phyloP scores from a whole-genome alignment of 176 grass and related monocot species.

The Thalia dealbata region DNA sequence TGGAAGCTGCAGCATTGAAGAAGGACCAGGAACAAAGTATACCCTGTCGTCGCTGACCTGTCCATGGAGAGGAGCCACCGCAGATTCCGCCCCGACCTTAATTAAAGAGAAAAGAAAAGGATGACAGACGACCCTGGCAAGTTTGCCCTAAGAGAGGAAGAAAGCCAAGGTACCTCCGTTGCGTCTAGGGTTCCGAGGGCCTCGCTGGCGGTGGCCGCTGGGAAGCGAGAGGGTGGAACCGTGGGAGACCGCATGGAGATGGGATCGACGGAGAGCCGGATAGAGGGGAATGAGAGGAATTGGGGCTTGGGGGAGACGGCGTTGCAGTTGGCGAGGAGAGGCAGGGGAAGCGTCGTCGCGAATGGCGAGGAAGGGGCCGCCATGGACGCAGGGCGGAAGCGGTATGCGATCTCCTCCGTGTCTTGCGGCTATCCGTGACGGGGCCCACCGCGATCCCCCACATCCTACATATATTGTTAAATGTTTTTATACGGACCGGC shows the following conservation, averaged over 20 bases:
- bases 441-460: too few relatives aligned
- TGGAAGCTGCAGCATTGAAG: not conserved
- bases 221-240: conserved; percentile 1
- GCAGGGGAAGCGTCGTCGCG: conserved; percentile 8
- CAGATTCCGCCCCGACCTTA: not conserved
- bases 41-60: not conserved
- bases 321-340: conserved; percentile 7
- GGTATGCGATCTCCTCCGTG: not conserved
- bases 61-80: not conserved
- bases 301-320: conserved; percentile 1
- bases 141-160: not conserved
- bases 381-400: not conserved
- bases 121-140: not conserved
- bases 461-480: too few relatives aligned
- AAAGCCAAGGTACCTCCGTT: conserved; percentile 6
- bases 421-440: not conserved
- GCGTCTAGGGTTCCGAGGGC: not conserved
- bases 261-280: not conserved
- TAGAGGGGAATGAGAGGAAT: conserved; percentile 7
- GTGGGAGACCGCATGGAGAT: not conserved
- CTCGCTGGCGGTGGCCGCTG: not conserved
- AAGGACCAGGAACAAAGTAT: not conserved
- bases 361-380: conserved; percentile 21
- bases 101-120: not conserved
- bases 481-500: too few relatives aligned